Conservation (phyloP, 345 rosid species). For the Trapa incisa region DNA sequence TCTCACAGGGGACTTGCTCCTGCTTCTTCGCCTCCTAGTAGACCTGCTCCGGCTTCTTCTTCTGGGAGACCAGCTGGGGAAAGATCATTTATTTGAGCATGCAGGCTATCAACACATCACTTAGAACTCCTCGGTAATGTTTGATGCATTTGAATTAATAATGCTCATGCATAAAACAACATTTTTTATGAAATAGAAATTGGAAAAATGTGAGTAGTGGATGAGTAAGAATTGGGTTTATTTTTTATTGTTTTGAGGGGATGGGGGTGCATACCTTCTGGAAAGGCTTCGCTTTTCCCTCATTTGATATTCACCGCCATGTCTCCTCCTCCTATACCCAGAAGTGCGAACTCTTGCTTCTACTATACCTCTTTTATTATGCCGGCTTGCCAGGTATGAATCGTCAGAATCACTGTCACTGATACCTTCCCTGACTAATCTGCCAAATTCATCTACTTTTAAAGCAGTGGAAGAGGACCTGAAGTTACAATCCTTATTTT, state of each 20-base stretch:
- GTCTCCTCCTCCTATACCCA: constrained; percentile 27
- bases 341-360: constrained; percentile 34
- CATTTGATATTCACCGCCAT: constrained; percentile 19
- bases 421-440: constrained; percentile 37
- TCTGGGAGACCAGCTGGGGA: constrained; percentile 38
- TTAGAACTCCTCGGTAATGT: neutral
- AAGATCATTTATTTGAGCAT: constrained; percentile 1
- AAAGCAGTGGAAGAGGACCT: constrained; percentile 18
- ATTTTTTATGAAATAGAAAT: neutral
- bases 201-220: neutral
- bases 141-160: neutral
- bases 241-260: too few species aligned
- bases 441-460: constrained; percentile 49
- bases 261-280: constrained; percentile 30
- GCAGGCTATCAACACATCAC: constrained; percentile 1
- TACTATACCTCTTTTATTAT: constrained; percentile 26
- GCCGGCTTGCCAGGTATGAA: constrained; percentile 15
- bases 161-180: neutral
- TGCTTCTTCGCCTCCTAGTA: constrained; percentile 10
- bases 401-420: constrained; percentile 57
- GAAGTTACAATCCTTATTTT: constrained; percentile 13
- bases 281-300: constrained; percentile 40
- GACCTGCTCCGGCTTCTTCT: constrained; percentile 6
- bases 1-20: constrained; percentile 11
- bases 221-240: too few species aligned